Conservation (phyloP, 768 basidiomycete species). For the Agaricus blazei region DNA sequence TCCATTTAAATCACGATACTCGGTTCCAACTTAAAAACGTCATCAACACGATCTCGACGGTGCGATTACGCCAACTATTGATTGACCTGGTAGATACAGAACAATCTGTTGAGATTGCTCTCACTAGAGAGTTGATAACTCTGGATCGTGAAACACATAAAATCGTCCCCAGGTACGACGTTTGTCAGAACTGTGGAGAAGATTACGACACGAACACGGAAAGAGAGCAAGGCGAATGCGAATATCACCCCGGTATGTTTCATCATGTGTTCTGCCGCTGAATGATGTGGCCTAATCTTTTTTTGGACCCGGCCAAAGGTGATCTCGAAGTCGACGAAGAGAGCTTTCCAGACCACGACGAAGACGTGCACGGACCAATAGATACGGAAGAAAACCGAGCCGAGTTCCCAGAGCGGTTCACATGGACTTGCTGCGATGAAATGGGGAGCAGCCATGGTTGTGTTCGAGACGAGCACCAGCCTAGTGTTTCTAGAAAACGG, state of each 20-base stretch:
- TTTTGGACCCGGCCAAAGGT: slow-evolving; percentile 22
- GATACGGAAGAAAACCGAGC: slow-evolving; percentile 33
- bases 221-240: slow-evolving; percentile 37
- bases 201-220: slow-evolving; percentile 38
- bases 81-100: slow-evolving; percentile 31
- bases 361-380: slow-evolving; percentile 41
- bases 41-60: slow-evolving; percentile 37
- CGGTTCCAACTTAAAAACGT: slow-evolving; percentile 37
- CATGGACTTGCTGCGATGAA: slow-evolving; percentile 46
- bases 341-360: slow-evolving; percentile 42
- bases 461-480: slow-evolving; percentile 30
- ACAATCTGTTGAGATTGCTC: slow-evolving; percentile 35
- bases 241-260: slow-evolving; percentile 45
- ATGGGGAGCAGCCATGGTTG: slow-evolving; percentile 34
- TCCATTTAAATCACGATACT: slow-evolving; percentile 32
- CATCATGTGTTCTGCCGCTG: not conserved
- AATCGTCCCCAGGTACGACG: slow-evolving; percentile 39
- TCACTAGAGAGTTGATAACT: slow-evolving; percentile 40
- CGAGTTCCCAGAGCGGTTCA: slow-evolving; percentile 42
- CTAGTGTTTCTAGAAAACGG: slow-evolving; percentile 28
- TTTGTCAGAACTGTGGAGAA: slow-evolving; percentile 41
- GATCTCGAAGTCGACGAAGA: slow-evolving; percentile 35
- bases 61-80: slow-evolving; percentile 38
- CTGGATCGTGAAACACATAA: slow-evolving; percentile 28
- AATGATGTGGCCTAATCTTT: not conserved